These are phyloP conservation scores for Vitellaria paradoxa DNA, from an alignment of 179 eudicot genomes.

Conservation along the genomic window DNA sequence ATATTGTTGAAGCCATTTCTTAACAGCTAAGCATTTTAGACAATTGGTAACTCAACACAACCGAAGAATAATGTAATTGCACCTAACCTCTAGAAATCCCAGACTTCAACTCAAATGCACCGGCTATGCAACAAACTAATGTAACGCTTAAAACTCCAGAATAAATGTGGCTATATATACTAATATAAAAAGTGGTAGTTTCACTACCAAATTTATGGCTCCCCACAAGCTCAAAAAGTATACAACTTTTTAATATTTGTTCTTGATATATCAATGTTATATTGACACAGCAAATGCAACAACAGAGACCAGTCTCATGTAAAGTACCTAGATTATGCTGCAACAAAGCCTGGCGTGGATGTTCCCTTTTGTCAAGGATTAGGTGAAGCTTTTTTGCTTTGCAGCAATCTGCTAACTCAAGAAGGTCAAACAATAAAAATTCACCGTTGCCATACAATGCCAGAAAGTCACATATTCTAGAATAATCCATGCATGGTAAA, in stretches of 20 bases:
- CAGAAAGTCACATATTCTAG: constrained; percentile 74
- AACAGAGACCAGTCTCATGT: constrained; percentile 12
- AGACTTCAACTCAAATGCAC: neutral
- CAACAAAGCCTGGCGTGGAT: constrained; percentile 82
- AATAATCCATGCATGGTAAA: constrained; percentile 90
- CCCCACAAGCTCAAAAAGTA: neutral
- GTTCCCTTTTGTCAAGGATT: constrained; percentile 87
- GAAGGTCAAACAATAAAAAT: constrained; percentile 84
- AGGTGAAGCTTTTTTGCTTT: constrained; percentile 82
- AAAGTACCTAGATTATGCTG: constrained; percentile 94
- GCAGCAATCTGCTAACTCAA: constrained; percentile 99
- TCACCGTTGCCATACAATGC: constrained; percentile 53
- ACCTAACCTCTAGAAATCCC: neutral
- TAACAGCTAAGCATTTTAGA: too few relatives aligned
- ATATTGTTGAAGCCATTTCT: too few relatives aligned
- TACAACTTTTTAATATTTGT: constrained; percentile 6
- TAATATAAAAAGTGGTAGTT: neutral
- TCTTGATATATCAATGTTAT: neutral
- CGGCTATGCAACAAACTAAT: neutral
- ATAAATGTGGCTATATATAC: neutral
- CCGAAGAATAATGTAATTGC: neutral
- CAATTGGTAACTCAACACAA: too few relatives aligned
- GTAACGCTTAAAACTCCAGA: neutral
- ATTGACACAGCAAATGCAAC: constrained; percentile 16
- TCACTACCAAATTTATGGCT: neutral